Base-by-base conservation (phyloP, 257 asterid genomes). In the Penstemon davidsonii region DNA sequence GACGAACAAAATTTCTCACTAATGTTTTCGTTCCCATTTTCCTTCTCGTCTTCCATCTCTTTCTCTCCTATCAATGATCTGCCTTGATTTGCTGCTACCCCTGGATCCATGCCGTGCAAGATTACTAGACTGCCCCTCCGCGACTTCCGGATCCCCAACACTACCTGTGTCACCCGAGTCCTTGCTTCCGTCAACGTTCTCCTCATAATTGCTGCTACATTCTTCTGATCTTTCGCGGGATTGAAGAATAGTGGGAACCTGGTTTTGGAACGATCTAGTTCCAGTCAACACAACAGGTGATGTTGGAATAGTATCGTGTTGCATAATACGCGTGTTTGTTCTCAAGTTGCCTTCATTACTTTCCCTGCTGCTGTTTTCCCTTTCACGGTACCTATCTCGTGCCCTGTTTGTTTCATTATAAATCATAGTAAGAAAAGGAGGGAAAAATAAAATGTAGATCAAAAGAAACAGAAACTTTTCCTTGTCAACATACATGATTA, bases 21-120 rank as follows among this genome's bases (percentile, higher is more conserved):
- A 88, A 75, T 93, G 97, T 77, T 94, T 94, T 9, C 99, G 81
- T 79, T 94, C 99, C 99, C 99, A 94, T 78, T 91, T 90, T 60
- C 99, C 90, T 83, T 88, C 96, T 3, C 94, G 94, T 49, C 98
- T 83, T 50, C 87, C 86, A 49, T 88, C 97, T 52, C 95, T 85
- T 80, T 90, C 97, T 80, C 94, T 85, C 71, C 97, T 82, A 66
- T 92, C 98, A 64, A 87, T 71, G 49, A 88, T 66, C 84, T 88
- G 96, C 80, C 99, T 81, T 7, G 99, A 71, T 75, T 88, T 90
- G 75, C 87, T 70, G 75, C 87, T 70, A 12, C 96, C 94, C 61
- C 97, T 75, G 15, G 96, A 74, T 55, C 85, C 88, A 50, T 81
- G 96, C 80, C 97, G 83, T 71, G 81, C 84, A 51, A 67, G 84